Conservation (phyloP, 768 basidiomycete genomes). For the Saitozyma podzolica region DNA sequence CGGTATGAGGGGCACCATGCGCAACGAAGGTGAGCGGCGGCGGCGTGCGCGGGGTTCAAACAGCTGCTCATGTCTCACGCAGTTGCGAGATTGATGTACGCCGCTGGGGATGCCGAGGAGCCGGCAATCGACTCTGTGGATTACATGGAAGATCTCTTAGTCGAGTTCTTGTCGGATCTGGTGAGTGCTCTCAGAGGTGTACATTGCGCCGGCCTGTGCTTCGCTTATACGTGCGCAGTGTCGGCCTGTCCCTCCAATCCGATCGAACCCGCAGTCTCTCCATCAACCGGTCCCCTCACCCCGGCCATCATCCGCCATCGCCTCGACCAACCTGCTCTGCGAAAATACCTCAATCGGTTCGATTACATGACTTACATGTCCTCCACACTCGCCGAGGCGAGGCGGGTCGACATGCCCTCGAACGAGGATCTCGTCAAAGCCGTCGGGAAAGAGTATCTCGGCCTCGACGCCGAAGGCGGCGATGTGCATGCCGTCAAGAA, state of each 20-base stretch:
- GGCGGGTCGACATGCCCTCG: slow-evolving; percentile 19
- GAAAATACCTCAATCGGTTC: slow-evolving; percentile 40
- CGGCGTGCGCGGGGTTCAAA: background rate
- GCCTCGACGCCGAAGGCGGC: slow-evolving; percentile 23
- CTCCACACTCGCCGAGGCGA: slow-evolving; percentile 11
- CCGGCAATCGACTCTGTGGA: slow-evolving; percentile 39
- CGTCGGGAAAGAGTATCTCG: slow-evolving; percentile 34
- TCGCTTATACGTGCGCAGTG: slow-evolving; percentile 16
- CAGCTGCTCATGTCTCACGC: slow-evolving; percentile 3
- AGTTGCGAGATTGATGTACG: slow-evolving; percentile 46
- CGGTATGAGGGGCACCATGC: slow-evolving; percentile 38
- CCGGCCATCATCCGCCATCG: slow-evolving; percentile 31
- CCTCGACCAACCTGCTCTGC: slow-evolving; percentile 18
- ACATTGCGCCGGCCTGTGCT: background rate
- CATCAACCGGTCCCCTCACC: slow-evolving; percentile 21
- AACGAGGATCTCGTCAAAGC: slow-evolving; percentile 30
- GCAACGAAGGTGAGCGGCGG: slow-evolving; percentile 38
- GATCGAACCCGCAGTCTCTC: slow-evolving; percentile 10
- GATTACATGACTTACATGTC: slow-evolving; percentile 37
- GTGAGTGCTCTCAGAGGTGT: slow-evolving; percentile 14
- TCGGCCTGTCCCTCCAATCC: slow-evolving; percentile 34
- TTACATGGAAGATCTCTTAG: slow-evolving; percentile 42
- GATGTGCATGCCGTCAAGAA: background rate
- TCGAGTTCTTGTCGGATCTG: slow-evolving; percentile 39
- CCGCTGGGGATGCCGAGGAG: slow-evolving; percentile 39